Conservation (phyloP, 192 early-diverging fungal species). For the Coemansia sp. region DNA sequence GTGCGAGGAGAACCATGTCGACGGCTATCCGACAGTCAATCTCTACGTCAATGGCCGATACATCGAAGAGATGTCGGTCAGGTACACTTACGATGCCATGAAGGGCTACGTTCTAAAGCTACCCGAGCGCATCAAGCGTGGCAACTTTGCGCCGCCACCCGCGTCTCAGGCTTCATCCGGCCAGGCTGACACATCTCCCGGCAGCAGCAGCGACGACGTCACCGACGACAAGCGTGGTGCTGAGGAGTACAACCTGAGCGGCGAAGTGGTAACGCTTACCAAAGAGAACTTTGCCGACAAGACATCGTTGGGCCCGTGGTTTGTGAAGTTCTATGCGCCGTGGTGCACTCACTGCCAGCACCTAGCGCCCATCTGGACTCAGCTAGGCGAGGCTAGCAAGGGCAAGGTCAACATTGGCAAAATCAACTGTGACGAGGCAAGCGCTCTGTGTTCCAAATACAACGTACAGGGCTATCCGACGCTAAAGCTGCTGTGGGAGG, state of each 20-base stretch:
- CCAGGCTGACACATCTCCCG: not conserved
- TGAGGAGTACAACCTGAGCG: conserved; percentile 51
- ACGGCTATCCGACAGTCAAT: conserved; percentile 60
- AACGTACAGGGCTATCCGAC: conserved; percentile 85
- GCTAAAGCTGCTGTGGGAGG: conserved; percentile 65
- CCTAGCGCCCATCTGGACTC: conserved; percentile 76
- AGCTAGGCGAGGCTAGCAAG: conserved; percentile 61
- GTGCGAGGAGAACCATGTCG: conserved; percentile 60
- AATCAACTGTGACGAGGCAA: conserved; percentile 78
- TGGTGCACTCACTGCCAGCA: conserved; percentile 88
- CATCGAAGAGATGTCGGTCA: conserved; percentile 36
- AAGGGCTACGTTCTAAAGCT: conserved; percentile 43
- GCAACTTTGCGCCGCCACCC: conserved; percentile 20
- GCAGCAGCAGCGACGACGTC: conserved; percentile 4
- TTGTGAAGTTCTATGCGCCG: conserved; percentile 86
- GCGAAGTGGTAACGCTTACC: conserved; percentile 60
- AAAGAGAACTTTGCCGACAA: conserved; percentile 53
- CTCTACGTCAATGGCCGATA: conserved; percentile 53
- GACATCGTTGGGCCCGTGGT: conserved; percentile 70
- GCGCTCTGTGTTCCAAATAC: conserved; percentile 60
- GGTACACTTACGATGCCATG: conserved; percentile 37
- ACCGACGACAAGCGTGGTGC: not conserved
- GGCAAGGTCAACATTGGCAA: conserved; percentile 77
- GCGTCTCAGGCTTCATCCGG: not conserved
- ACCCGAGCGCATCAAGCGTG: conserved; percentile 20